Base-by-base conservation (phyloP, 345 rosid genomes). In the Mercurialis annua region DNA sequence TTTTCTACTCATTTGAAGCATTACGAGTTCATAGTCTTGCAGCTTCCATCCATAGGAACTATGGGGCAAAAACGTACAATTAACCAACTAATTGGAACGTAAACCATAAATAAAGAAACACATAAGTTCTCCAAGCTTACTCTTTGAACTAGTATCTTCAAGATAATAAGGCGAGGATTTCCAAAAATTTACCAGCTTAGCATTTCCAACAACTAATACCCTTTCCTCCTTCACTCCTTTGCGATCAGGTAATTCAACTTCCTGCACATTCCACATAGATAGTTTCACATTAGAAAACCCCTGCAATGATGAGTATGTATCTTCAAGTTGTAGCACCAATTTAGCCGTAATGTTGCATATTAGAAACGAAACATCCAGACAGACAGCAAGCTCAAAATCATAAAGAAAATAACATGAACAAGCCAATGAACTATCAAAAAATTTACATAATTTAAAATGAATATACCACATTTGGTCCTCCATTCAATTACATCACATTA, bases 81-180 rank as follows among this genome's bases (percentile, higher is more conserved):
- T 40, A 40, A 40, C 44, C 44, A 7, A 40, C 11, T 2, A 7
- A 2, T 9, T 2, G 44, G 11, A 40, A 40, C 8, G 11, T 40
- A 40, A 2, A 36, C 4, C 40, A 36, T 36, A 36, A 36, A 56
- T n/a, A 56, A 16, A 30, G 20, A 57, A 17, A 31, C 8, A 31
- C 26, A 54, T 5, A 36, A 52, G 46, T 3, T 54, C 34, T 68
- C 26, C 52, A 23, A n/a, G 27, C 79, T 77, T 42, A 79, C 90
- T 62, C 70, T 74, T 79, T 12, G 74, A 44, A 64, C 23, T 66
- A 38, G 55, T 69, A 56, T 80, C 84, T 70, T 81, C 80, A 20
- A 84, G 81, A 78, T 76, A 70, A 71, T 83, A 87, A 17, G 89
- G 81, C 59, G 89, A 87, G 36, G 80, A 66, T 71, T 70, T 82